Base-by-base conservation (phyloP, 495 filamentous ascomycete species). In the Evernia prunastri region DNA sequence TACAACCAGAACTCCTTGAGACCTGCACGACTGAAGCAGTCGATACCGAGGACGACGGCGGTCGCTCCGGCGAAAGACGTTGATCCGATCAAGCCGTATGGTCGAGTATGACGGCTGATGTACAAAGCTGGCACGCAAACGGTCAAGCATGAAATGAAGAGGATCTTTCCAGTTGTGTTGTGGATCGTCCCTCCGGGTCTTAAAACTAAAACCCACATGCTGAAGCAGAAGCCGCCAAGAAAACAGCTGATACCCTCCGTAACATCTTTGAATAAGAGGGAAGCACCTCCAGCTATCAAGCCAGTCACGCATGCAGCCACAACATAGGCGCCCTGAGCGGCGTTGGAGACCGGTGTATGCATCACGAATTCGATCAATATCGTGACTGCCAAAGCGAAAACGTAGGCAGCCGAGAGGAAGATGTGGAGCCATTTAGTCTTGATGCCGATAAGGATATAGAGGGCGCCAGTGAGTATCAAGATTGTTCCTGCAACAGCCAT, bases 1-100 rank as follows among this genome's bases (percentile, higher is more conserved):
- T 96, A 97, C 13, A 91, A 80, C 93, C 93, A 97, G 64, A 97
- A 97, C 71, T 97, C 93, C 71, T 94, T 96, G 68, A 96, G 75
- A 0, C 93, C 93, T 17, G 92, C 93, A 58, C 86, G 79, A 68
- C 87, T 92, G 69, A 91, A 95, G 72, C 92, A 96, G 72, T 97
- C 93, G 60, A 97, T 89, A 10, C 93, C 93, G 10, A 97, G 73
- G 10, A 94, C 80, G 0, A 87, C 76, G 6, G 83, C 85, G 0
- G 91, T 96, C 12, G 90, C 86, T 17, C 93, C 93, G 35, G 87
- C 79, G 70, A 96, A 94, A 1, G 91, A 85, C 13, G 89, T 91
- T 23, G 81, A 83, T 23, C 74, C 78, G 42, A 97, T 94, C 60
- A 95, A 72, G 15, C 83, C 88, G 70, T 92, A 94, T 0, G 83